A percentile compares a stretch with the other conserved stretches of the same genome.
These are phyloP conservation scores for Zymoseptoria passerinii DNA, from an alignment of 2,329 filamentous ascomycete species.

Conservation along the genomic window DNA sequence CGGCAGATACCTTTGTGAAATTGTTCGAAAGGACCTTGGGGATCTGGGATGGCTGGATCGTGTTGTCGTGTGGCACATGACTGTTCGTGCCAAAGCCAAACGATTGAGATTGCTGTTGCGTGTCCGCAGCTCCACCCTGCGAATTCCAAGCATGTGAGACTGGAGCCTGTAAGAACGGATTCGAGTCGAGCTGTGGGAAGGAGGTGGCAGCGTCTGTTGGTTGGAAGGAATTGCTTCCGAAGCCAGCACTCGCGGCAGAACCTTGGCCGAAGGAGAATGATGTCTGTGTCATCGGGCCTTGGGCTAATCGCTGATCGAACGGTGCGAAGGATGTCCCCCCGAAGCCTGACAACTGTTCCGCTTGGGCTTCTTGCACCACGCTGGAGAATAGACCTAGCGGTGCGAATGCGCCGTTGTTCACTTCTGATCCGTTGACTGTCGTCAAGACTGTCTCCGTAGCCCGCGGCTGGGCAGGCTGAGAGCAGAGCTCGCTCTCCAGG, in stretches of 20 bases:
- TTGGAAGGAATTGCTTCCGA: background rate
- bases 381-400: no score
- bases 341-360: background rate
- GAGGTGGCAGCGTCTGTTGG: background rate
- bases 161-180: conserved; percentile 11
- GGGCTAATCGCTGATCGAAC: background rate
- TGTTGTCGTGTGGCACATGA: conserved; percentile 11
- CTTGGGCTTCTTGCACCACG: background rate
- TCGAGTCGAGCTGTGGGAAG: background rate
- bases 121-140: background rate
- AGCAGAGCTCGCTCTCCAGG: background rate
- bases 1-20: conserved; percentile 11
- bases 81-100: conserved; percentile 5
- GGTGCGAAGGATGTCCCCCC: background rate
- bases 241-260: background rate
- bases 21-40: conserved; percentile 15
- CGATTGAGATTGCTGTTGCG: background rate
- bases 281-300: background rate
- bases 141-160: background rate
- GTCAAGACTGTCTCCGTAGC: no score
- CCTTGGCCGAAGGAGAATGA: background rate
- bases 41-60: conserved; percentile 18
- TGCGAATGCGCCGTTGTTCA: background rate
- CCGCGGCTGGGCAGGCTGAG: background rate
- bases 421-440: background rate